Evolutionary conservation across 2,329 filamentous ascomycete genomes (phyloP).

Genomic region (Ceratocystis cacaofunesta): DNA sequence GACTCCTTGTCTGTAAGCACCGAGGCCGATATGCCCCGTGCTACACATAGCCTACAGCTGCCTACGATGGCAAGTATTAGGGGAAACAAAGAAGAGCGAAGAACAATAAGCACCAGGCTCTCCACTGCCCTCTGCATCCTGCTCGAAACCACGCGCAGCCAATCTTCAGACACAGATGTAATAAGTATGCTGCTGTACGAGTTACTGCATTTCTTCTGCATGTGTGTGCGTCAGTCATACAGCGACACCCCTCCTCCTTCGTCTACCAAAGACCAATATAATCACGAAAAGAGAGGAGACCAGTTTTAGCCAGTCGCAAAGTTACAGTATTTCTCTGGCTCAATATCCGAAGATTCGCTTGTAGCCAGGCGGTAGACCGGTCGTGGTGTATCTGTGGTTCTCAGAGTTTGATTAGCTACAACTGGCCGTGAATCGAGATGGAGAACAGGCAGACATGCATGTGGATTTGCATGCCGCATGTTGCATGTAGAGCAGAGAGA

Average conservation of each 20-base stretch:
- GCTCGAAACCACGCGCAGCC: neutral
- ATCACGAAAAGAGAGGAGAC: too few relatives aligned
- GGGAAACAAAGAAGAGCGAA: too few relatives aligned
- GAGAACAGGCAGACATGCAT: neutral
- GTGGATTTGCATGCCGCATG: neutral
- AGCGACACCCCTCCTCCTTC: neutral
- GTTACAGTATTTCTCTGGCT: neutral
- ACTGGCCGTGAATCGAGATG: neutral
- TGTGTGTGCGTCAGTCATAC: neutral
- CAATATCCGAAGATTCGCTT: neutral
- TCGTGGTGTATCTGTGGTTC: neutral
- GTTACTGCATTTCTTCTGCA: neutral
- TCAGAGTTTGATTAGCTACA: neutral
- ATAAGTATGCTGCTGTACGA: too few relatives aligned
- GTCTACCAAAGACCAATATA: neutral
- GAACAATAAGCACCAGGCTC: too few relatives aligned
- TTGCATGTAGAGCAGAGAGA: neutral
- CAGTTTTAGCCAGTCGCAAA: too few relatives aligned
- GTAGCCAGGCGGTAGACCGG: neutral
- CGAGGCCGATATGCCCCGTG: neutral
- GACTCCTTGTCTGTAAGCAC: neutral
- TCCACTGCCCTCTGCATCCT: neutral
- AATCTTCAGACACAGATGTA: neutral
- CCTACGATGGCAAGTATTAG: neutral
- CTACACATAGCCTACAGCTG: neutral